Conservation (phyloP, 2,329 filamentous ascomycete genomes). For the Calonectria hawksworthii region DNA sequence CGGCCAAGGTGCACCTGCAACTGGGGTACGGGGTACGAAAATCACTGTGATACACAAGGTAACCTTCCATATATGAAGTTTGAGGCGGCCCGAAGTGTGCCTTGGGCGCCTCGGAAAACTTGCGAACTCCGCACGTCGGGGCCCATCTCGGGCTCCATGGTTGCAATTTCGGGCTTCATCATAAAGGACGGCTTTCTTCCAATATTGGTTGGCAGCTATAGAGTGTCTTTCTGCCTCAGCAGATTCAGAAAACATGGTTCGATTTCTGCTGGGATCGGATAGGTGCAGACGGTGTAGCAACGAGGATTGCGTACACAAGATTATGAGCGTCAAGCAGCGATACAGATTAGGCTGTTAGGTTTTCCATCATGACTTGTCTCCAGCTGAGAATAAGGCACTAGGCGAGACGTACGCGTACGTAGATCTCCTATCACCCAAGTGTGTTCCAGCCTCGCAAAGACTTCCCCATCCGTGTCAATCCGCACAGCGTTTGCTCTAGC, state of each 20-base stretch:
- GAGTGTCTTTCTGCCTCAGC: neutral
- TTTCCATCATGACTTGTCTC: neutral
- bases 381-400: neutral
- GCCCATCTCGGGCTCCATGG: neutral
- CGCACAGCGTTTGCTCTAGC: neutral
- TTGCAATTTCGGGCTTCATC: neutral
- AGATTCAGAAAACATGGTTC: neutral
- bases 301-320: neutral
- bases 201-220: neutral
- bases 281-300: neutral
- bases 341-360: neutral
- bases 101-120: neutral
- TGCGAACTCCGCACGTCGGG: fast-evolving
- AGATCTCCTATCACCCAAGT: neutral
- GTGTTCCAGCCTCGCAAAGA: neutral
- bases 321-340: neutral
- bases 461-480: neutral
- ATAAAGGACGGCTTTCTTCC: neutral
- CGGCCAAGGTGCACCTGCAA: neutral
- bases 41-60: neutral
- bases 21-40: neutral
- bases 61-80: neutral
- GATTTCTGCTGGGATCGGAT: neutral
- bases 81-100: neutral
- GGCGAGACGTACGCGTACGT: neutral